Evolutionary conservation across 2,329 filamentous ascomycete species (phyloP).

Genomic region (Calcarisporium arbuscula): DNA sequence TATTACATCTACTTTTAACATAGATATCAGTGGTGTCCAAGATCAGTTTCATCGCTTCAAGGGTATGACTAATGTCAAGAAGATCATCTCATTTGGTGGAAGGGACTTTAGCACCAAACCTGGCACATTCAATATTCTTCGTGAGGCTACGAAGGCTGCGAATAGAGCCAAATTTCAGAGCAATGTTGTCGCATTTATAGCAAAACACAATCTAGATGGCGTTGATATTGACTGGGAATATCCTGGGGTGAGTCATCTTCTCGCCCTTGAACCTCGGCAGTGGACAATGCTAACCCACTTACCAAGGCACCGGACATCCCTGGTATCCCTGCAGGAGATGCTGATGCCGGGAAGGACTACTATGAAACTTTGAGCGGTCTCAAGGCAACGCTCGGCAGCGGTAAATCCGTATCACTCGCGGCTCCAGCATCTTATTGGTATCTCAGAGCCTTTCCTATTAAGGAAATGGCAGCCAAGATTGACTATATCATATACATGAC

Average conservation of each 20-base stretch:
- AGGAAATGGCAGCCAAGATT: constrained; percentile 15
- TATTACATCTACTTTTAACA: constrained; percentile 12
- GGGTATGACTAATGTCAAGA: constrained; percentile 20
- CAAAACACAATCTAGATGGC: constrained; percentile 33
- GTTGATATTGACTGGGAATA: constrained; percentile 45
- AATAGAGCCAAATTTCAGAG: constrained; percentile 31
- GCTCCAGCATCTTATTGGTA: constrained; percentile 28
- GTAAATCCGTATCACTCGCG: constrained; percentile 21
- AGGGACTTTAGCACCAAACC: constrained; percentile 25
- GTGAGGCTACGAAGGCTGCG: constrained; percentile 19
- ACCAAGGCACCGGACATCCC: constrained; percentile 17
- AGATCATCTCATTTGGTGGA: constrained; percentile 28
- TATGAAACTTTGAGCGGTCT: constrained; percentile 24
- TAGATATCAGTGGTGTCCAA: constrained; percentile 14
- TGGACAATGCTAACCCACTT: constrained; percentile 21
- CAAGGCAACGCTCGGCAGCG: constrained; percentile 5
- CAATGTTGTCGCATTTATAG: constrained; percentile 32
- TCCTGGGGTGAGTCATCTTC: constrained; percentile 31
- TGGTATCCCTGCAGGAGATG: constrained; percentile 16
- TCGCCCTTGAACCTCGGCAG: constrained; percentile 20
- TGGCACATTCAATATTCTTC: constrained; percentile 19
- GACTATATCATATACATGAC: constrained; percentile 30
- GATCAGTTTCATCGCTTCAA: constrained; percentile 24
- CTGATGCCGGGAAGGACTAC: constrained; percentile 22
- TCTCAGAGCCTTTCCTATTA: constrained; percentile 23